Conservation (phyloP, 2,329 filamentous ascomycete genomes). For the Polychaeton citri region DNA sequence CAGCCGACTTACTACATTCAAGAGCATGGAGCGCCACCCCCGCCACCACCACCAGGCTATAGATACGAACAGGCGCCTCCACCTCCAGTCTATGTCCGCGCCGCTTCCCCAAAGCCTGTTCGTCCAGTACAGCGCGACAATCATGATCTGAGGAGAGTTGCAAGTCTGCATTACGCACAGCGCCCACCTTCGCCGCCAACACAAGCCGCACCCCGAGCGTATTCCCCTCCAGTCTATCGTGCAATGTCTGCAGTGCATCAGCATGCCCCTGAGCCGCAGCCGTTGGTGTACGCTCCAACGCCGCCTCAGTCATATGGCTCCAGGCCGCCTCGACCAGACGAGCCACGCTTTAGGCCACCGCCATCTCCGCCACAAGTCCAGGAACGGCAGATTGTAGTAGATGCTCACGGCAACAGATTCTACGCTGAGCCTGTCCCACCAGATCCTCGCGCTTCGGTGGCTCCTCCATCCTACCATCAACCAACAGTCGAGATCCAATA, state of each 20-base stretch:
- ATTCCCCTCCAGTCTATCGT: neutral
- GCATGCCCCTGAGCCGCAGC: conserved; percentile 19
- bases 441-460: conserved; percentile 39
- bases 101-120: conserved; percentile 24
- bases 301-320: neutral
- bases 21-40: too few relatives aligned
- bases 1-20: conserved; percentile 33
- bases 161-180: conserved; percentile 34
- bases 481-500: neutral
- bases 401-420: conserved; percentile 74
- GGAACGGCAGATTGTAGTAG: conserved; percentile 53
- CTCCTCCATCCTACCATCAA: conserved; percentile 12
- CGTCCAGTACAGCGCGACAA: conserved; percentile 28
- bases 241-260: neutral
- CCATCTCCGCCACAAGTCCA: conserved; percentile 32
- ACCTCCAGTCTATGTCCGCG: conserved; percentile 25
- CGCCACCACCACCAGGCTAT: conserved; percentile 22
- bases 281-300: conserved; percentile 12
- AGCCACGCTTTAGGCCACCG: conserved; percentile 26
- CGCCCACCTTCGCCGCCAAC: conserved; percentile 29
- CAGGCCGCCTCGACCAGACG: neutral
- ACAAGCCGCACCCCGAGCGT: neutral
- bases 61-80: conserved; percentile 30
- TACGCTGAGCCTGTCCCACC: conserved; percentile 36
- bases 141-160: conserved; percentile 34